Base-by-base conservation (phyloP, 1,284 basidiomycete genomes). In the Leccinum pallidistipes region DNA sequence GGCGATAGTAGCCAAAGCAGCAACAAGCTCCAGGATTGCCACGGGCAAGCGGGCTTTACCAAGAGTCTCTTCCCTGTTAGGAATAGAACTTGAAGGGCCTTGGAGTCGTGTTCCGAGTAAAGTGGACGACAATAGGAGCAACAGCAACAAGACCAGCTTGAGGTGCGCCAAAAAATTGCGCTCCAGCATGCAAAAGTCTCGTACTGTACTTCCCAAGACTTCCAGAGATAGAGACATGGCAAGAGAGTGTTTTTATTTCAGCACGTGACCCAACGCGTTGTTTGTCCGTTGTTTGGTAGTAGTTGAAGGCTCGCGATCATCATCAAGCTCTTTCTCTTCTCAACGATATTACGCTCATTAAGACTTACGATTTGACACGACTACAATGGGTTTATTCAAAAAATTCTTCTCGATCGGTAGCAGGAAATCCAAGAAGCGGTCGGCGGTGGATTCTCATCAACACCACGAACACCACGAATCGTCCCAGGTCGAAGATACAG, bases 181-280 rank as follows among this genome's bases (percentile, higher is more conserved):
- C 72, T 91, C 88, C 10, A 91, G 80, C 88, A 91, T 89, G 70
- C 83, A 86, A 64, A 83, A 89, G 70, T 91, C 88, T 66, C 89
- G 80, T 12, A 86, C 86, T 14, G 79, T 79, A 66, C 81, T 83
- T 57, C 79, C 78, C 24, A 70, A 68, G 56, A 79, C 76, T 49
- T 77, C 69, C 5, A 77, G 64, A 27, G 66, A 63, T 54, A 65
- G 61, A 0, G 68, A 21, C 72, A 73, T 70, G 3, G 51, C 34
- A 34, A 34, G 11, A 47, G 14, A 11, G 21, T n/a, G 9, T 21
- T 47, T 21, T 63, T 40, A 36, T n/a, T 24, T 5, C 21, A 21
- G 2, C 63, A 72, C 65, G 67, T 69, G 68, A 72, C 57, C 12
- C 34, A n/a, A 56, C 71, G 75, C 57, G 72, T 67, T 77, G 63